Evolutionary conservation across 1,139 yeast species (phyloP), one percentile per base, ranked within the genome.

Genomic region (Meyerozyma guilliermondii): DNA sequence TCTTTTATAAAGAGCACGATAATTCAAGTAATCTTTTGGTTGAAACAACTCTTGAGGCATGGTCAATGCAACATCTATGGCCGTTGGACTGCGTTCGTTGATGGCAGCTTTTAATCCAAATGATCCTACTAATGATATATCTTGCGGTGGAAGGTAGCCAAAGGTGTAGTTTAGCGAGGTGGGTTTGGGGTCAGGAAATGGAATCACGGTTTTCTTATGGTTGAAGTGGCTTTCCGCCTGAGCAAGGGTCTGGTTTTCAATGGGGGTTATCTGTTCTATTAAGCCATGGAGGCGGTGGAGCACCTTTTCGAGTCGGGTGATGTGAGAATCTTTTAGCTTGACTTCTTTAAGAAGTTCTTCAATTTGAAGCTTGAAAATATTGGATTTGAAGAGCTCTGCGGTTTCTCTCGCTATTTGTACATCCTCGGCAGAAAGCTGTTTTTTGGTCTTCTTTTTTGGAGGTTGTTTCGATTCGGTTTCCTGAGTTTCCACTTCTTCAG

Each of bases 341-440:
- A 91, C 77, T 60, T 89, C 97, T 50, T 80, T 78, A 56, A 92
- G 68, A 35, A 92, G 71, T 59, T 91, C 98, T 62, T 91, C 98
- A 43, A 91, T 89, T 65, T 92, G 96, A 45, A 92, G 68, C 62
- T 92, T 92, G 78, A 92, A 91, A 45, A 92, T 88, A 62, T 91
- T 91, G 11, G 96, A 88, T 58, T 89, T 88, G 78, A 91, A 92
- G 40, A 91, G 68, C 59, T 89, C 97, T 0, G 96, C 94, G 0
- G 98, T 87, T 60, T 91, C 97, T 54, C 96, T 74, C 0, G 97
- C 96, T 3, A 86, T 75, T 56, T 91, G 96, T 39, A 91, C 81
- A 46, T 92, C 96, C 54, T 87, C 92, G 1, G 96, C 87, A 0
- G 88, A 73, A 29, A 81, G 62, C 50, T 68, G 71, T 42, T 64